Conservation (phyloP, 2,329 filamentous ascomycete species). For the Xylaria sp. region DNA sequence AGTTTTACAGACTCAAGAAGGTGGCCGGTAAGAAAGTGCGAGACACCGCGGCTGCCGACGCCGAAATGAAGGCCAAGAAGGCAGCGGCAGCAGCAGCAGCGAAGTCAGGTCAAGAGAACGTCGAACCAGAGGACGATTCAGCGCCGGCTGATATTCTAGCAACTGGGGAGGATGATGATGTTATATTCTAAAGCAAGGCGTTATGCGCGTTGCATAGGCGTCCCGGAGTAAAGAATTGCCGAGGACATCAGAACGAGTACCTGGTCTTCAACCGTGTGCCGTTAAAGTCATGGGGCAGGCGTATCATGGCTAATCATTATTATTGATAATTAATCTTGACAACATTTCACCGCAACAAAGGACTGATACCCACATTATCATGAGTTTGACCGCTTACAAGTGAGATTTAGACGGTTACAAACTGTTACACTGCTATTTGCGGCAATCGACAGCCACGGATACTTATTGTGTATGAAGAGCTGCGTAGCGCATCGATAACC, state of each 20-base stretch:
- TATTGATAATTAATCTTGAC: slow-evolving; percentile 29
- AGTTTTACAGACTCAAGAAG: slow-evolving; percentile 98
- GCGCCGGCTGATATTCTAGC: slow-evolving; percentile 74
- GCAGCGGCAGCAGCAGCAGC: slow-evolving; percentile 56
- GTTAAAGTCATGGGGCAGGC: slow-evolving; percentile 35
- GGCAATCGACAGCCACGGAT: not conserved
- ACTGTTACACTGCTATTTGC: not conserved
- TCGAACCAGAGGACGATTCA: slow-evolving; percentile 53
- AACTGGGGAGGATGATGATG: slow-evolving; percentile 81
- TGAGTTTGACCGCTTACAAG: not conserved
- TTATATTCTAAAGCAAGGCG: slow-evolving; percentile 74
- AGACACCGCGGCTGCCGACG: slow-evolving; percentile 77
- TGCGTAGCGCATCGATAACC: no score
- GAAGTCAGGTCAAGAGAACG: slow-evolving; percentile 53
- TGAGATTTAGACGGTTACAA: not conserved
- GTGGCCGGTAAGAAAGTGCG: slow-evolving; percentile 86
- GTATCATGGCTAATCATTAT: slow-evolving; percentile 28
- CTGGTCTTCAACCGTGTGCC: slow-evolving; percentile 29
- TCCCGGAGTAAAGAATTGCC: not conserved
- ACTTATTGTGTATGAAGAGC: not conserved
- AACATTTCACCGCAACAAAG: not conserved
- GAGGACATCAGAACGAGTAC: not conserved
- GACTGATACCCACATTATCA: not conserved
- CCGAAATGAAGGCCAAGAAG: slow-evolving; percentile 79
- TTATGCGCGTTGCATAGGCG: not conserved